Conservation (phyloP, 352 stramenopile genomes). For the Detonula confervacea region DNA sequence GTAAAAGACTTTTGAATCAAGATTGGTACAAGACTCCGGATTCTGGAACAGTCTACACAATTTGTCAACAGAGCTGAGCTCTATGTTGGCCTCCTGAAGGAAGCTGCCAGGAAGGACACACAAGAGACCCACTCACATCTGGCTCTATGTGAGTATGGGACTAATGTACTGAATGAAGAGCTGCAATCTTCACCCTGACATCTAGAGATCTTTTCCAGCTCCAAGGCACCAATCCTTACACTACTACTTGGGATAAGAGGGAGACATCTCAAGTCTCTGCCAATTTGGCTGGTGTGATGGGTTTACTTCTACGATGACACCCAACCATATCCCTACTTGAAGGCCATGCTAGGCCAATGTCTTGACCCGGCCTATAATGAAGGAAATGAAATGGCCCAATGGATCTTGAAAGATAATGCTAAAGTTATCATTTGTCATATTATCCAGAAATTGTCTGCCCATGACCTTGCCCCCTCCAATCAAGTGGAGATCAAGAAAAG, state of each 20-base stretch:
- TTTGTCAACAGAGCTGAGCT: constrained; percentile 43
- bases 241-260: not conserved
- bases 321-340: not conserved
- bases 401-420: constrained; percentile 21
- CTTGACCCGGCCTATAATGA: constrained; percentile 6
- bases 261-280: constrained; percentile 7
- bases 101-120: not conserved
- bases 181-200: not conserved
- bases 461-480: not conserved
- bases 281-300: constrained; percentile 38
- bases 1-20: constrained; percentile 32
- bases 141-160: constrained; percentile 48
- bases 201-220: not conserved
- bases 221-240: not conserved
- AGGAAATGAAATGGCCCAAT: constrained; percentile 32
- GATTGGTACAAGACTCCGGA: constrained; percentile 33
- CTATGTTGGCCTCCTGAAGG: not conserved
- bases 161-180: constrained; percentile 43
- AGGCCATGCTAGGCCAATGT: not conserved
- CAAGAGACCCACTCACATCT: not conserved
- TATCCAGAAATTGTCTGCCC: not conserved
- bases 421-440: not conserved
- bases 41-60: constrained; percentile 39
- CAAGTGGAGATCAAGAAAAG: constrained; percentile 3
- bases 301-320: constrained; percentile 11